Percentiles rank a stretch among this genome's conserved stretches.
Conservation (phyloP, 108 stramenopile genomes). For the Conticribra guillardii region DNA sequence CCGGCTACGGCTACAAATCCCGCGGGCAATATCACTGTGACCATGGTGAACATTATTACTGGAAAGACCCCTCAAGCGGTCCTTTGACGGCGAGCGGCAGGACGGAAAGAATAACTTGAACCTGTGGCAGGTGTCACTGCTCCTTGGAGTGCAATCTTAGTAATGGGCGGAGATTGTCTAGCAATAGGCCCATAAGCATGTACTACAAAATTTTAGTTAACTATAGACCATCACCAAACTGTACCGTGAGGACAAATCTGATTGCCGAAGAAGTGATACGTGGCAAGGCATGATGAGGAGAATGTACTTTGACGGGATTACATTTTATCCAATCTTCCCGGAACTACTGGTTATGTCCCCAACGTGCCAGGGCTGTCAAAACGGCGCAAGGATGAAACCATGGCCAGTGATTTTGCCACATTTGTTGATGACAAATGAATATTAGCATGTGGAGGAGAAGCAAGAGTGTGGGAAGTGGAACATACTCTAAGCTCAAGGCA, state of each 20-base stretch:
- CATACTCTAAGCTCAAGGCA: constrained; percentile 10
- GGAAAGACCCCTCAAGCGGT: too few relatives aligned
- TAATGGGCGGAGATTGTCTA: too few relatives aligned
- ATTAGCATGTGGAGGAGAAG: constrained; percentile 6
- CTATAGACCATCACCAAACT: constrained; percentile 40
- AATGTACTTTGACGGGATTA: constrained; percentile 45
- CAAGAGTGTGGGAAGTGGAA: not conserved
- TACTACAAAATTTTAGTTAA: constrained; percentile 45
- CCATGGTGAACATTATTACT: too few relatives aligned
- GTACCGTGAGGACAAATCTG: constrained; percentile 14
- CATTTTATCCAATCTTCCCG: constrained; percentile 50
- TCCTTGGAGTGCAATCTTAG: not conserved
- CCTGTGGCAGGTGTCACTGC: too few relatives aligned
- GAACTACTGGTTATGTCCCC: constrained; percentile 30
- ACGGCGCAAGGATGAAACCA: constrained; percentile 28
- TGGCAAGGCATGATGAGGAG: constrained; percentile 20
- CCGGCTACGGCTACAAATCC: too few relatives aligned
- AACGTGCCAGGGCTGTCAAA: constrained; percentile 40
- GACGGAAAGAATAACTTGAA: too few relatives aligned
- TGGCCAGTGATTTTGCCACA: constrained; percentile 43
- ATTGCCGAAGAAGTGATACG: constrained; percentile 31
- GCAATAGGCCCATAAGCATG: constrained; percentile 32
- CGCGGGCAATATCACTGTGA: too few relatives aligned
- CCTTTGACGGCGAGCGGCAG: too few relatives aligned
- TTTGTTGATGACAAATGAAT: constrained; percentile 54